Evolutionary conservation across 2,329 filamentous ascomycete species (phyloP), one percentile per base, ranked within the genome.

Genomic region (Capronia coronata): DNA sequence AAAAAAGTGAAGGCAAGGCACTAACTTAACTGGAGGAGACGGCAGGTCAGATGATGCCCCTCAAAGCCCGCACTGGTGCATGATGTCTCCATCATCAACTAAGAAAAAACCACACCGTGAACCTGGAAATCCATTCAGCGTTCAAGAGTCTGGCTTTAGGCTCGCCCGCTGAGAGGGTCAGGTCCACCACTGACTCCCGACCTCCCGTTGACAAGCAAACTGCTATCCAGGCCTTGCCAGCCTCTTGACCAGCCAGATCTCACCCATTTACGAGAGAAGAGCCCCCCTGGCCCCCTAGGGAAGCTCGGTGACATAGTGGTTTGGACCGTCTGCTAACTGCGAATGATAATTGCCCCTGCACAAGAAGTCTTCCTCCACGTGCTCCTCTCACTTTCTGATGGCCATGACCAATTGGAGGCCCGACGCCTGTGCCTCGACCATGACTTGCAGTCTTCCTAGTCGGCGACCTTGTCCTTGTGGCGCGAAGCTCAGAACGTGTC

Each of bases 21-120:
- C 14, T 37, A 8, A 19, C 25, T 14, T 37, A 8, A 19, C 25
- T 14, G 18, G 37, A 52, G 47, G 43, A 38, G 45, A 49, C 37
- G 39, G 49, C 43, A 49, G 53, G 53, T 55, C 53, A 55, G 53
- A 55, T 55, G 53, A 55, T 52, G 47, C 46, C 49, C 43, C 21
- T 52, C 43, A 35, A 44, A 43, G 21, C 48, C 40, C 46, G 29
- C 42, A 38, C 40, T 43, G 48, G 37, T 55, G 44, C 35, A 43
- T 43, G 42, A 32, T 53, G 46, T 43, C 39, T 49, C 52, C 52
- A 54, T 54, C 41, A 38, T 45, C 22, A n/a, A 43, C 47, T 47
- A 41, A 49, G 34, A 32, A 50, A 32, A 48, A 42, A 37, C 43
- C 48, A 21, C 14, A 25, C 21, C 27, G 19, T 37, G 30, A 38